A percentile compares a stretch with the other conserved stretches of the same genome.
Conservation (phyloP, 441 rosid species). For the Croton setiger region DNA sequence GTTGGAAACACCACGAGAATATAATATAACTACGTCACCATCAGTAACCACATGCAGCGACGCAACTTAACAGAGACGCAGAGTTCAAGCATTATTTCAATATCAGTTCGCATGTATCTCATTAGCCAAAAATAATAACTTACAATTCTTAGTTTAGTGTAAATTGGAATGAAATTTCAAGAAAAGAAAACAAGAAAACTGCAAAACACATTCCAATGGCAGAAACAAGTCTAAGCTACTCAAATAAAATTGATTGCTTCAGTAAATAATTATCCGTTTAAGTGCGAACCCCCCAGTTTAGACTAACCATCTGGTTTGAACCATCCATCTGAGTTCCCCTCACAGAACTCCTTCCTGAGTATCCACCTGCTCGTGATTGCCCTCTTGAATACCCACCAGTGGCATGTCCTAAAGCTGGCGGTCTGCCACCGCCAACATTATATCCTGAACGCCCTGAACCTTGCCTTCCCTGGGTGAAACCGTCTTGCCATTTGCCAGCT, state of each 20-base stretch:
- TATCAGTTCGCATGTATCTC: not conserved
- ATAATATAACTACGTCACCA: too few species aligned
- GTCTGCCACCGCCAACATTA: constrained; percentile 40
- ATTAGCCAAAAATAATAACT: not conserved
- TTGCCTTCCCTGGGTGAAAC: constrained; percentile 55
- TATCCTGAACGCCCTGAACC: constrained; percentile 49
- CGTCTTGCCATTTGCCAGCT: constrained; percentile 73
- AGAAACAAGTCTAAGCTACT: not conserved
- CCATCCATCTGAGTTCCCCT: constrained; percentile 62
- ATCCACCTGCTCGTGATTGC: constrained; percentile 49
- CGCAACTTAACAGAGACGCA: too few species aligned
- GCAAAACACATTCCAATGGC: constrained; percentile 4
- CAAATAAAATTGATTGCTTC: not conserved
- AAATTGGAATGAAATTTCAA: not conserved
- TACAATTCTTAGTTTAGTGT: not conserved
- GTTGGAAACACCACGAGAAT: too few species aligned
- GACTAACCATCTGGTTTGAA: constrained; percentile 69
- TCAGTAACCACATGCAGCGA: too few species aligned
- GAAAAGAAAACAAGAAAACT: not conserved
- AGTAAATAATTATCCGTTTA: constrained; percentile 9
- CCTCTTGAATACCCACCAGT: constrained; percentile 45
- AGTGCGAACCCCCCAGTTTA: constrained; percentile 47
- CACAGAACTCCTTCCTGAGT: constrained; percentile 34
- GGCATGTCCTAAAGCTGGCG: constrained; percentile 34
- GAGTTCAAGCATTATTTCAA: not conserved